Conservation (phyloP, 108 stramenopile species). For the Discostella stelligeroides region DNA sequence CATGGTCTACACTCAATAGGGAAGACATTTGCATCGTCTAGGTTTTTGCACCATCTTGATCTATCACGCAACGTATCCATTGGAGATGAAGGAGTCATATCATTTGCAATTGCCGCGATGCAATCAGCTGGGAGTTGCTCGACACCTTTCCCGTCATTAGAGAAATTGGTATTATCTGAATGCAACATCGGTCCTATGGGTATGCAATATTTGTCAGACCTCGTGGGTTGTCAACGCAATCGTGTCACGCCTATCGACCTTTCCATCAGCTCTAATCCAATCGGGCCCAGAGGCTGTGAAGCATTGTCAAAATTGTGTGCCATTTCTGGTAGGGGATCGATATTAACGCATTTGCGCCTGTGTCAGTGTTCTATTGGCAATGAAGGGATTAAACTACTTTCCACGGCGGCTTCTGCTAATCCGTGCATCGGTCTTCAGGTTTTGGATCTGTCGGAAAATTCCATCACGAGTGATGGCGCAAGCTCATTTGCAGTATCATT, state of each 20-base stretch:
- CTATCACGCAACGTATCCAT: conserved; percentile 56
- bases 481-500: conserved; percentile 34
- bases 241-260: conserved; percentile 23
- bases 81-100: conserved; percentile 36
- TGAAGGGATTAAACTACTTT: conserved; percentile 51
- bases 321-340: conserved; percentile 18
- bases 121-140: conserved; percentile 5
- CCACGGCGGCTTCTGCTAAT: conserved; percentile 12
- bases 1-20: conserved; percentile 41
- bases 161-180: conserved; percentile 57
- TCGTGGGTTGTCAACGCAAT: conserved; percentile 8
- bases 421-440: conserved; percentile 30
- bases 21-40: conserved; percentile 39
- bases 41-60: conserved; percentile 31
- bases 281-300: conserved; percentile 32
- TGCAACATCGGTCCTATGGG: conserved; percentile 48
- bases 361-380: conserved; percentile 52
- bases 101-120: conserved; percentile 25
- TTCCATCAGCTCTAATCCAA: conserved; percentile 30
- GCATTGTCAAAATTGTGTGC: conserved; percentile 21
- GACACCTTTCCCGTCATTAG: conserved; percentile 28
- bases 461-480: conserved; percentile 42
- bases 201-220: conserved; percentile 16
- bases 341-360: conserved; percentile 37
- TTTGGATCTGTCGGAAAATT: conserved; percentile 59